Percentiles rank a stretch among this genome's conserved stretches.
These are phyloP conservation scores for Eucalyptus camaldulensis DNA, from an alignment of 345 rosid genomes.

Conservation along the genomic window DNA sequence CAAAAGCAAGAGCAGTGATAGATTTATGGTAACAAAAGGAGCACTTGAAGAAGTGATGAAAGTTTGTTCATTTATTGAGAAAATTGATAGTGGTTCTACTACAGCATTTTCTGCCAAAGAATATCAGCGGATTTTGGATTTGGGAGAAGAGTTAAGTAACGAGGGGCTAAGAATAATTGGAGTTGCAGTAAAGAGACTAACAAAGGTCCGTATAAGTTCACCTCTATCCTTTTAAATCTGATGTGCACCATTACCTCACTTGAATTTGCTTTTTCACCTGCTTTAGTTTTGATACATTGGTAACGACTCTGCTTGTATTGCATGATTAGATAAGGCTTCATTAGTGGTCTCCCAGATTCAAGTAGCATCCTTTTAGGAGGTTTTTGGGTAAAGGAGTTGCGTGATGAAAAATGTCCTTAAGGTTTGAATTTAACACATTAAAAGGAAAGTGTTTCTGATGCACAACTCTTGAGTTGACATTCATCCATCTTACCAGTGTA, in stretches of 20 bases:
- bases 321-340: not conserved
- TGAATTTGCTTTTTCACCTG: not conserved
- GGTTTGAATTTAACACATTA: not conserved
- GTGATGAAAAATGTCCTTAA: not conserved
- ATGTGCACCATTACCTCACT: not conserved
- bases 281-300: not conserved
- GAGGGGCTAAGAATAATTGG: slow-evolving; percentile 45
- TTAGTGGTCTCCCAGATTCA: not conserved
- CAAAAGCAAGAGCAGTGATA: not conserved
- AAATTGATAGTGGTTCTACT: slow-evolving; percentile 7
- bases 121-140: slow-evolving; percentile 20
- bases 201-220: slow-evolving; percentile 8
- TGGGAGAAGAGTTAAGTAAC: slow-evolving; percentile 44
- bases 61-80: slow-evolving; percentile 44
- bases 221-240: not conserved
- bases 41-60: slow-evolving; percentile 60
- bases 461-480: not conserved
- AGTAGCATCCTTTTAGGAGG: not conserved
- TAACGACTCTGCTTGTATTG: not conserved
- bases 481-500: not conserved
- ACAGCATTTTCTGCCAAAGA: slow-evolving; percentile 24
- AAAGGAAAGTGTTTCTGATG: not conserved
- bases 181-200: slow-evolving; percentile 41
- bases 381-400: not conserved
- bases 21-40: slow-evolving; percentile 47